phyloP scores from a whole-genome alignment of 208 protist species.

The Vickermania ingenoplastis region DNA sequence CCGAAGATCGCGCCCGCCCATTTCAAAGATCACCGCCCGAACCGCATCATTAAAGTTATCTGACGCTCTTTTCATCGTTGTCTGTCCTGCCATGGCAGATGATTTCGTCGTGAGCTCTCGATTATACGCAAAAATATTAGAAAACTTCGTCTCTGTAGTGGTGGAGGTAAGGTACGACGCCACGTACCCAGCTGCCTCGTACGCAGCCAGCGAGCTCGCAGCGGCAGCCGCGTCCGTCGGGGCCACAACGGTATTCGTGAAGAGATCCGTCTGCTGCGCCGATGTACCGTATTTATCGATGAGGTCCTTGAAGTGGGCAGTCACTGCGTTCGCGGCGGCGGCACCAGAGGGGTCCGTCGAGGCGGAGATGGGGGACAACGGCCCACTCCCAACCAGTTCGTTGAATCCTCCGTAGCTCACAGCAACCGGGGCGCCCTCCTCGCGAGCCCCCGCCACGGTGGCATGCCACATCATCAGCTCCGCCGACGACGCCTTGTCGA shows the following conservation, averaged over 20 bases:
- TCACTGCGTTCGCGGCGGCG: neutral
- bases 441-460: neutral
- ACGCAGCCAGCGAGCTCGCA: neutral
- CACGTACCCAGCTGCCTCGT: neutral
- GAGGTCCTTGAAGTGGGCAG: neutral
- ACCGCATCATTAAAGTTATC: neutral
- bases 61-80: neutral
- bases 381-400: neutral
- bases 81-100: neutral
- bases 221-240: neutral
- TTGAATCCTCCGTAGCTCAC: constrained; percentile 4
- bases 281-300: neutral
- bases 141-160: neutral
- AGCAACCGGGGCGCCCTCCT: neutral
- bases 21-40: neutral
- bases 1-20: neutral
- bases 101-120: neutral
- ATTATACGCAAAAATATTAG: constrained; percentile 2
- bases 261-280: neutral
- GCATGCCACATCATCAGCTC: constrained; percentile 5
- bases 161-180: neutral
- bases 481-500: neutral
- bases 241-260: neutral
- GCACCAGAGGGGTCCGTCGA: neutral
- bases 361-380: neutral